Conservation (phyloP, 2,329 filamentous ascomycete genomes). For the Aspergillus sp. region DNA sequence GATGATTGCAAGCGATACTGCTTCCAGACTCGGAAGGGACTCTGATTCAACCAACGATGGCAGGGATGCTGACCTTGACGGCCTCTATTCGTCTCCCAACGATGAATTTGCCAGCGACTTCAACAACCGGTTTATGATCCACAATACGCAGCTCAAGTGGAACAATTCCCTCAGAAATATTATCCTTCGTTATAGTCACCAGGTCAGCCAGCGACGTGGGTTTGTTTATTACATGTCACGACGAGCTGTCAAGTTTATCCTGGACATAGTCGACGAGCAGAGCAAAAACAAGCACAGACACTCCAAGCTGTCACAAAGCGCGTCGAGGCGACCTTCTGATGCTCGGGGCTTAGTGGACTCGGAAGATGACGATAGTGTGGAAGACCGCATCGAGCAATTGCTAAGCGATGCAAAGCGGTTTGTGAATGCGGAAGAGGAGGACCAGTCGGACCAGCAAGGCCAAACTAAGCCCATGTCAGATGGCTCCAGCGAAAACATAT, state of each 20-base stretch:
- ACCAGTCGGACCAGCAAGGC: constrained; percentile 45
- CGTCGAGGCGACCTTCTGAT: constrained; percentile 23
- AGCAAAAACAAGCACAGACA: constrained; percentile 63
- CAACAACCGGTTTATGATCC: constrained; percentile 96
- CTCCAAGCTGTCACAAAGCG: constrained; percentile 32
- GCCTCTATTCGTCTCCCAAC: constrained; percentile 66
- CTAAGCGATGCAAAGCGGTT: constrained; percentile 81
- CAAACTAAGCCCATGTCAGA: constrained; percentile 33
- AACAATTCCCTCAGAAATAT: constrained; percentile 96
- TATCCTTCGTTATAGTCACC: constrained; percentile 93
- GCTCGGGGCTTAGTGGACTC: constrained; percentile 41
- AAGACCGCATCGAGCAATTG: constrained; percentile 83
- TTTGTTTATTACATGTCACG: constrained; percentile 98
- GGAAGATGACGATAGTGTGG: constrained; percentile 66
- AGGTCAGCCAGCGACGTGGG: constrained; percentile 90
- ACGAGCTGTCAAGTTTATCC: constrained; percentile 93
- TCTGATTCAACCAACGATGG: constrained; percentile 54
- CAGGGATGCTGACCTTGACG: constrained; percentile 52
- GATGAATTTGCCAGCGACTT: constrained; percentile 91
- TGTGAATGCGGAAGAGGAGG: constrained; percentile 67
- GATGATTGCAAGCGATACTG: constrained; percentile 22
- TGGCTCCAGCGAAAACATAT: constrained; percentile 71
- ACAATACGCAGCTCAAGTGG: constrained; percentile 98
- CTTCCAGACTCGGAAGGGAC: constrained; percentile 28
- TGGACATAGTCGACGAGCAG: constrained; percentile 96